Evolutionary conservation across 2,329 filamentous ascomycete species (phyloP).

Genomic region (Pseudogymnoascus sp.): DNA sequence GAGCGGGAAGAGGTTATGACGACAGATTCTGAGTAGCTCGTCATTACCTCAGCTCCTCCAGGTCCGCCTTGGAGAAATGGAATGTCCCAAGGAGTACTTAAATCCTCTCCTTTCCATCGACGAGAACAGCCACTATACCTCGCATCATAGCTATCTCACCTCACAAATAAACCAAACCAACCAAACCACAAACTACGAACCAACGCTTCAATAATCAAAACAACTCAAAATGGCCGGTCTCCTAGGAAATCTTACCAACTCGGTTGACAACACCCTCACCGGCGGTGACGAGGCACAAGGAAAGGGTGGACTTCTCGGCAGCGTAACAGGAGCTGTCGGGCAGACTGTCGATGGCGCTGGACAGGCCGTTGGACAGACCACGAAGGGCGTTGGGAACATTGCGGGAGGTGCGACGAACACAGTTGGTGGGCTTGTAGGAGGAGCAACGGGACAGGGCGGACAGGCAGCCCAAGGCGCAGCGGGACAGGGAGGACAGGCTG

Average conservation of each 20-base stretch:
- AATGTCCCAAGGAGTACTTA: background rate
- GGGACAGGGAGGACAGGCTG: background rate
- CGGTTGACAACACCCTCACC: slow-evolving; percentile 31
- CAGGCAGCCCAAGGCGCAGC: background rate
- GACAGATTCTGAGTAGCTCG: background rate
- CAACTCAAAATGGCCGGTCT: slow-evolving; percentile 25
- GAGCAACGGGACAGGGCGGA: slow-evolving; percentile 13
- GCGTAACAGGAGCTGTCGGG: slow-evolving; percentile 24
- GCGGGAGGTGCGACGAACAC: slow-evolving; percentile 18
- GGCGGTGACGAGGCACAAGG: slow-evolving; percentile 32
- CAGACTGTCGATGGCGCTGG: slow-evolving; percentile 31
- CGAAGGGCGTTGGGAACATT: slow-evolving; percentile 16
- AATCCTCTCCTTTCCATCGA: background rate
- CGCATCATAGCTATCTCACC: background rate
- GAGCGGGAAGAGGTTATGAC: background rate
- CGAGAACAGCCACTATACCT: background rate
- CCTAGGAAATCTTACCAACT: slow-evolving; percentile 29
- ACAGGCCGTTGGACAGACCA: slow-evolving; percentile 25
- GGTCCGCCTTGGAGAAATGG: background rate
- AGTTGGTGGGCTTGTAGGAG: slow-evolving; percentile 17
- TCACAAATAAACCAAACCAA: slow-evolving; percentile 7
- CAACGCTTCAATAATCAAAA: slow-evolving; percentile 8
- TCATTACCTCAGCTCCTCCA: background rate
- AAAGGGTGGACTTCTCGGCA: slow-evolving; percentile 32
- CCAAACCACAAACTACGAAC: background rate